Conservation (phyloP, 1,284 basidiomycete species). For the Cryptococcus sp. region DNA sequence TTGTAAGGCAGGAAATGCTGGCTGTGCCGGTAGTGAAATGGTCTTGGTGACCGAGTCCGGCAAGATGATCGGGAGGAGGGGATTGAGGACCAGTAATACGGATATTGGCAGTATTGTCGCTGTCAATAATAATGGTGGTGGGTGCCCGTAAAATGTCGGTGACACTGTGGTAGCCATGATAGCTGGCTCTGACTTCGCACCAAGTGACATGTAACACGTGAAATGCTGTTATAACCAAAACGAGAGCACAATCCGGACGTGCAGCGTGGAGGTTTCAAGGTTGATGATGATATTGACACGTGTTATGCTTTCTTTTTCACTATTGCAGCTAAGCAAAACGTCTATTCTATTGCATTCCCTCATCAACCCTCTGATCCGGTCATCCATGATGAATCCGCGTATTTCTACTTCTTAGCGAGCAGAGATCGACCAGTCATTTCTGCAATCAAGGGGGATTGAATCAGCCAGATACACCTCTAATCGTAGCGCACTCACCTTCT, state of each 20-base stretch:
- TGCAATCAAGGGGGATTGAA: constrained; percentile 26
- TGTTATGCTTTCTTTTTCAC: too few relatives aligned
- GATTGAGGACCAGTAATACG: constrained; percentile 39
- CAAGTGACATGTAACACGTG: too few relatives aligned
- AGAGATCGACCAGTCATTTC: constrained; percentile 65
- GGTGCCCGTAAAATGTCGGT: constrained; percentile 23
- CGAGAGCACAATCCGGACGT: too few relatives aligned
- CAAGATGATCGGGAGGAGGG: constrained; percentile 39
- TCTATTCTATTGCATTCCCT: not conserved
- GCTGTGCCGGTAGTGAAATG: constrained; percentile 34
- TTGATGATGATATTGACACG: too few relatives aligned
- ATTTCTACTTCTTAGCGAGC: constrained; percentile 51
- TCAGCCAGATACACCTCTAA: not conserved
- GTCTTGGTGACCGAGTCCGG: constrained; percentile 24
- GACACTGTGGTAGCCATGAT: not conserved
- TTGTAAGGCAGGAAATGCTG: constrained; percentile 50
- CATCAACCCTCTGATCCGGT: not conserved
- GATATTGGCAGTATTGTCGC: constrained; percentile 42
- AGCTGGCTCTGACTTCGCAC: not conserved
- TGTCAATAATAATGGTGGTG: constrained; percentile 37
- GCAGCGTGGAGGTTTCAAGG: too few relatives aligned
- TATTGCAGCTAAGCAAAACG: too few relatives aligned
- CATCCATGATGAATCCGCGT: not conserved
- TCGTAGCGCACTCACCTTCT: constrained; percentile 29
- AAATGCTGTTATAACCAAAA: too few relatives aligned